phyloP scores from a whole-genome alignment of 805 yeast genomes.

The Candida vaughaniae region DNA sequence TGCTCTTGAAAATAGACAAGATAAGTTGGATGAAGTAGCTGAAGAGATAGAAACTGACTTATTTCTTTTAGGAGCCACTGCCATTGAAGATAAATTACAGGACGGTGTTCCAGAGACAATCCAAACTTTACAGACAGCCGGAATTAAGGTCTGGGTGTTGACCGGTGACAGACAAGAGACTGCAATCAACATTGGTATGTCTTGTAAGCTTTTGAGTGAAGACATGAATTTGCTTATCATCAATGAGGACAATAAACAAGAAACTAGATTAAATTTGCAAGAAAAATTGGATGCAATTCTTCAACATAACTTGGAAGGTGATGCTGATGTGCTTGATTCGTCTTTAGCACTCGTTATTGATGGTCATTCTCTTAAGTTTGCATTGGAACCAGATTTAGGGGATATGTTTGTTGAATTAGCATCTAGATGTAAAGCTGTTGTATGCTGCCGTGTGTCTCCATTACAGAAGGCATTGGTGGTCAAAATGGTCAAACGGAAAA shows the following conservation, averaged over 20 bases:
- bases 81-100: constrained; percentile 95
- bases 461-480: constrained; percentile 95
- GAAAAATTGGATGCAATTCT: constrained; percentile 75
- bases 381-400: constrained; percentile 78
- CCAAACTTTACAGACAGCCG: constrained; percentile 92
- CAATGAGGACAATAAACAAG: constrained; percentile 81
- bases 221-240: constrained; percentile 92
- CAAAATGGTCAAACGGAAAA: constrained; percentile 82
- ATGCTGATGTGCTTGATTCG: constrained; percentile 56
- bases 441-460: constrained; percentile 98
- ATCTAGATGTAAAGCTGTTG: constrained; percentile 87
- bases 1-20: constrained; percentile 69
- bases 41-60: constrained; percentile 81
- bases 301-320: constrained; percentile 62
- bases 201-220: constrained; percentile 89
- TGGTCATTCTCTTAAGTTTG: constrained; percentile 86
- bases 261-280: constrained; percentile 66
- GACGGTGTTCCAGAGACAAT: constrained; percentile 99
- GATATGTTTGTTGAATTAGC: constrained; percentile 78
- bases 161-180: constrained; percentile 99
- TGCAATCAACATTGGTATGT: constrained; percentile 97
- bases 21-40: constrained; percentile 82
- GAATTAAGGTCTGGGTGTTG: constrained; percentile 94
- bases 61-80: constrained; percentile 91
- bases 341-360: constrained; percentile 89